These are phyloP conservation scores for Arthonia radiata DNA, from an alignment of 495 filamentous ascomycete genomes.

Conservation along the genomic window DNA sequence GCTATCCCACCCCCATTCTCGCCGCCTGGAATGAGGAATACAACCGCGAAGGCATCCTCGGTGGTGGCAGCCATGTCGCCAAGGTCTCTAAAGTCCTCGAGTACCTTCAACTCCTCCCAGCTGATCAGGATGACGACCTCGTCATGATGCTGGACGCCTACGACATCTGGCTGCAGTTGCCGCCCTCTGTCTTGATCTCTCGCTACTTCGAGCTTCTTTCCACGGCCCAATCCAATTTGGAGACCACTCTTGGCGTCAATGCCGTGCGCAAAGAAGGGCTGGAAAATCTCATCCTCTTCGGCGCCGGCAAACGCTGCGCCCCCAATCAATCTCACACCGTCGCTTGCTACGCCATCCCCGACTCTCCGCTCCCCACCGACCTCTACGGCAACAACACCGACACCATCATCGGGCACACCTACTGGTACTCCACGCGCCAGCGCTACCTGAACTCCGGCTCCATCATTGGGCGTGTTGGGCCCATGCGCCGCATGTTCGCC, in stretches of 20 bases:
- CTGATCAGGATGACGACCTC: slow-evolving; percentile 3
- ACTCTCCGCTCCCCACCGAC: neutral
- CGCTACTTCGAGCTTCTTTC: too few relatives aligned
- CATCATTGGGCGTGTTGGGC: slow-evolving; percentile 2
- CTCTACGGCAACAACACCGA: neutral
- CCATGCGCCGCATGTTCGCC: slow-evolving; percentile 5
- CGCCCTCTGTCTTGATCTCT: slow-evolving; percentile 7
- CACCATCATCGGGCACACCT: slow-evolving; percentile 1
- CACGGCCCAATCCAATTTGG: too few relatives aligned
- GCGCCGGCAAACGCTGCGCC: neutral
- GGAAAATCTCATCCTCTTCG: neutral
- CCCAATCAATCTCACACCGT: neutral
- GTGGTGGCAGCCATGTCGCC: slow-evolving; percentile 3
- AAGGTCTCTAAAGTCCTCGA: slow-evolving; percentile 3
- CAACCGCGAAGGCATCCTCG: too few relatives aligned
- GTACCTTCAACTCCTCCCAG: slow-evolving; percentile 2
- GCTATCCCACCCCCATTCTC: slow-evolving; percentile 6
- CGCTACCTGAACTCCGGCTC: slow-evolving; percentile 3
- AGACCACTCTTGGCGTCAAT: too few relatives aligned
- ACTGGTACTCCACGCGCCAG: slow-evolving; percentile 1
- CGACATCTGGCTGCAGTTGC: slow-evolving; percentile 11
- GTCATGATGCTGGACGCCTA: slow-evolving; percentile 9
- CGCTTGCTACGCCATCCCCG: neutral
- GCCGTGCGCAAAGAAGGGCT: too few relatives aligned
- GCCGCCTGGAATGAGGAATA: slow-evolving; percentile 5